Percentiles rank a stretch among this genome's conserved stretches.
Evolutionary conservation across 1,139 yeast species (phyloP).

Genomic region (Debaryomyces nepalensis): DNA sequence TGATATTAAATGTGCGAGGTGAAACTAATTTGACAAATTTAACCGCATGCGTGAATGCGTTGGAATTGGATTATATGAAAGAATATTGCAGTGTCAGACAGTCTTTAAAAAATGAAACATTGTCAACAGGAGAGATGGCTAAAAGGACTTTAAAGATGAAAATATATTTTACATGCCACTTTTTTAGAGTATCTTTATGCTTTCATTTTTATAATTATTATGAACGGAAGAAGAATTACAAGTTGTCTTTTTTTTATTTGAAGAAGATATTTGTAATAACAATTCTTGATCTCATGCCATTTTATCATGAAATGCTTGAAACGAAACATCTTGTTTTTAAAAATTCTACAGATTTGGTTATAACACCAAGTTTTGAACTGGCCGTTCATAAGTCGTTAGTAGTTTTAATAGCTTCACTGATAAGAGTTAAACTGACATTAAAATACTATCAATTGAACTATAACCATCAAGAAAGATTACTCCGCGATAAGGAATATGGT

Average conservation of each 20-base stretch:
- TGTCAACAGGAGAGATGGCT: slow-evolving; percentile 11
- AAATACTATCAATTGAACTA: slow-evolving; percentile 14
- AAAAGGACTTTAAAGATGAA: slow-evolving; percentile 26
- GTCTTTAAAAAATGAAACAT: slow-evolving; percentile 11
- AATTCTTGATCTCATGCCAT: slow-evolving; percentile 38
- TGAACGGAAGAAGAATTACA: slow-evolving; percentile 31
- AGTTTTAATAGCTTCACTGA: slow-evolving; percentile 26
- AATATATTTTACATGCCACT: slow-evolving; percentile 27
- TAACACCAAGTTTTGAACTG: slow-evolving; percentile 42
- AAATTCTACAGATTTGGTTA: slow-evolving; percentile 36
- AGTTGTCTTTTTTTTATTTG: slow-evolving; percentile 34
- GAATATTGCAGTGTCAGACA: slow-evolving; percentile 18
- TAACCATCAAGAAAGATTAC: slow-evolving; percentile 19
- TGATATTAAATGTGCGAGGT: slow-evolving; percentile 26
- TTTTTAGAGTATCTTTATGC: slow-evolving; percentile 29
- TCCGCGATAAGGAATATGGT: slow-evolving; percentile 17
- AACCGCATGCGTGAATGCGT: slow-evolving; percentile 20
- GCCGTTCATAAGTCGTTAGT: slow-evolving; percentile 37
- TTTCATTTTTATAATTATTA: slow-evolving; percentile 44
- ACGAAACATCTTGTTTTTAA: slow-evolving; percentile 23
- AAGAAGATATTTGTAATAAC: slow-evolving; percentile 33
- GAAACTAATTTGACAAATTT: slow-evolving; percentile 26
- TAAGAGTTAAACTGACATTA: slow-evolving; percentile 24
- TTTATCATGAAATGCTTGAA: slow-evolving; percentile 31
- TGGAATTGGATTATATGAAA: slow-evolving; percentile 24